phyloP scores from a whole-genome alignment of 176 grass and related monocot genomes.

The Eleusine coracana region DNA sequence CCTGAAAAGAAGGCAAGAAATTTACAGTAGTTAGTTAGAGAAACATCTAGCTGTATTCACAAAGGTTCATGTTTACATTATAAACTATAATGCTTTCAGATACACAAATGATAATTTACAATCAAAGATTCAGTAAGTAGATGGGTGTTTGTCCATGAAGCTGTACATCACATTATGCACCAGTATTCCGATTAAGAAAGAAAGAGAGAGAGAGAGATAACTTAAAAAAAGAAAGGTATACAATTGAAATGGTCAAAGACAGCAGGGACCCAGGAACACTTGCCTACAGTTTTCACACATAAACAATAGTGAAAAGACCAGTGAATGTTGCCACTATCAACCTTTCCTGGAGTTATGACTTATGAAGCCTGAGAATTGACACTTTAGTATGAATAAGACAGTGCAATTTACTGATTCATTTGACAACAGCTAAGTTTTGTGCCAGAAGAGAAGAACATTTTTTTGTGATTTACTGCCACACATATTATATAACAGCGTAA shows the following conservation, averaged over 20 bases:
- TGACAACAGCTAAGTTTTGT: not conserved
- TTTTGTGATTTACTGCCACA: not conserved
- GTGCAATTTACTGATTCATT: not conserved
- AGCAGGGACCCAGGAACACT: not conserved
- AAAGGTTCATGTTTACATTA: not conserved
- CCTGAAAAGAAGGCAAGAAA: slow-evolving; percentile 41
- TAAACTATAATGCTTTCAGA: not conserved
- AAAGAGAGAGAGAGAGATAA: not conserved
- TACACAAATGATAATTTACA: not conserved
- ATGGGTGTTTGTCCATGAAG: not conserved
- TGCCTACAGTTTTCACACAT: not conserved
- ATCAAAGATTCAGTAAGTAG: not conserved
- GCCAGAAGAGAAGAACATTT: not conserved
- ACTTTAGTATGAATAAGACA: not conserved
- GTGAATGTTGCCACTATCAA: not conserved
- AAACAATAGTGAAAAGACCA: not conserved
- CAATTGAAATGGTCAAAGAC: not conserved
- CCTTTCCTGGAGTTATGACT: not conserved
- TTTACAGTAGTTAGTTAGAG: not conserved
- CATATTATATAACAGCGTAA: not conserved
- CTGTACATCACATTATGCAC: not conserved
- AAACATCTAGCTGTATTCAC: not conserved
- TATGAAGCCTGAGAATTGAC: not conserved
- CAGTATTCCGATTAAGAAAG: not conserved
- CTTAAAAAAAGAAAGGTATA: not conserved